phyloP scores from a whole-genome alignment of 1,139 yeast genomes.

The Blastobotrys capitulatus region DNA sequence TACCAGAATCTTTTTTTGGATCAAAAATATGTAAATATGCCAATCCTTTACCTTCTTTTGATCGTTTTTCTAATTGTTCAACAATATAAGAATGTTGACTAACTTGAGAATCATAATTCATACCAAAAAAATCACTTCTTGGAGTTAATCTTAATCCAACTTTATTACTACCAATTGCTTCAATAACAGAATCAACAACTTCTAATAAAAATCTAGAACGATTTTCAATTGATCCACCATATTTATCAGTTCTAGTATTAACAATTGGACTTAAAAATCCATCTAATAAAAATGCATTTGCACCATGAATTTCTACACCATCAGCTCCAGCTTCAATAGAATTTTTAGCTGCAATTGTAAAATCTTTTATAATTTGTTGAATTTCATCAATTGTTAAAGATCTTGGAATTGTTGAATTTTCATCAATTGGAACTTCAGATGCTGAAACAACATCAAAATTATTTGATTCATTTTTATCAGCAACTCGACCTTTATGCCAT shows the following conservation, averaged over 20 bases:
- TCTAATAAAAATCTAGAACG: conserved; percentile 54
- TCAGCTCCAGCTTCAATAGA: conserved; percentile 63
- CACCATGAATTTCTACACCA: conserved; percentile 61
- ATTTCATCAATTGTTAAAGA: conserved; percentile 43
- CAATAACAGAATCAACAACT: conserved; percentile 45
- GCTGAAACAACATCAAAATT: background rate
- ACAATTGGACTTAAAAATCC: conserved; percentile 48
- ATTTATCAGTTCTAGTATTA: conserved; percentile 61
- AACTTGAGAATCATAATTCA: conserved; percentile 29
- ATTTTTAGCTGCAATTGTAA: conserved; percentile 41
- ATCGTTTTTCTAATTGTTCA: conserved; percentile 28
- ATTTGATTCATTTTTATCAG: conserved; percentile 29
- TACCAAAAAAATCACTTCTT: conserved; percentile 42
- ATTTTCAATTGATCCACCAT: conserved; percentile 65
- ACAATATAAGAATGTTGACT: conserved; percentile 26
- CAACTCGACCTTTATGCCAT: conserved; percentile 55
- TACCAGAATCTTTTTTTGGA: conserved; percentile 28
- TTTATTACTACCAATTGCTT: conserved; percentile 45
- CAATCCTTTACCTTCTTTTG: conserved; percentile 35
- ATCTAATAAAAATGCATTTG: conserved; percentile 66
- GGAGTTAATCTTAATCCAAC: conserved; percentile 61
- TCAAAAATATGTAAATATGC: conserved; percentile 55
- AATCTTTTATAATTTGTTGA: conserved; percentile 36
- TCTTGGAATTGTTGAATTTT: conserved; percentile 17
- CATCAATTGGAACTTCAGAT: background rate